phyloP scores from a whole-genome alignment of 345 rosid genomes.

The Syzygium jambos region DNA sequence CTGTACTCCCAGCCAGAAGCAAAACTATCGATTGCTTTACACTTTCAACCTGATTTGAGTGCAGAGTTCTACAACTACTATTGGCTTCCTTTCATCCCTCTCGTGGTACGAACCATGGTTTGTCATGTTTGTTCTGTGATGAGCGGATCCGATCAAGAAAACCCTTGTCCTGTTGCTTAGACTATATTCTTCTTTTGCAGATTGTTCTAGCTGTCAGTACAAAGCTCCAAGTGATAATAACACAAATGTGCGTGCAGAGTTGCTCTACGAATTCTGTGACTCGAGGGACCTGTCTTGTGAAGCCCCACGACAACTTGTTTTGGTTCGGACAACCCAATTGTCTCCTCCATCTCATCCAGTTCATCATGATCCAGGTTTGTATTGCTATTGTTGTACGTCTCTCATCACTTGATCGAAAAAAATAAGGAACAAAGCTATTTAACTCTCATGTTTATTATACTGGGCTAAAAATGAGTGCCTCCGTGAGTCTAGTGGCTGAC shows the following conservation, averaged over 20 bases:
- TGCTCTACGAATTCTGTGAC: slow-evolving; percentile 2
- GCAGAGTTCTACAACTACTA: slow-evolving; percentile 15
- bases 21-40: not conserved
- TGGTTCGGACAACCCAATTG: slow-evolving; percentile 17
- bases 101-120: not conserved
- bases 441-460: not conserved
- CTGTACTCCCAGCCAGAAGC: not conserved
- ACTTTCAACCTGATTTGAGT: not conserved
- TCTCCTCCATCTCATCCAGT: slow-evolving; percentile 11
- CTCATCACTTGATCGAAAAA: not conserved
- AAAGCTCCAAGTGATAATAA: slow-evolving; percentile 11
- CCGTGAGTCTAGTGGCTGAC: not conserved
- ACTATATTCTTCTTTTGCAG: not conserved
- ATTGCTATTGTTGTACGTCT: not conserved
- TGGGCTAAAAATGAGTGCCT: not conserved
- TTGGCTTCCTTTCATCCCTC: slow-evolving; percentile 19
- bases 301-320: slow-evolving; percentile 9
- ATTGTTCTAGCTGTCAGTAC: slow-evolving; percentile 8
- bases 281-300: slow-evolving; percentile 6
- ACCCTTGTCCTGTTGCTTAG: not conserved
- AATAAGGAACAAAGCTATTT: not conserved
- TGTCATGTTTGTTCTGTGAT: not conserved
- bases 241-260: slow-evolving; percentile 12
- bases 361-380: slow-evolving; percentile 13
- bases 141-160: not conserved